Percentiles rank a stretch among this genome's conserved stretches.
These are phyloP conservation scores for Fusarium sp. DNA, from an alignment of 2,329 filamentous ascomycete genomes.

Conservation along the genomic window DNA sequence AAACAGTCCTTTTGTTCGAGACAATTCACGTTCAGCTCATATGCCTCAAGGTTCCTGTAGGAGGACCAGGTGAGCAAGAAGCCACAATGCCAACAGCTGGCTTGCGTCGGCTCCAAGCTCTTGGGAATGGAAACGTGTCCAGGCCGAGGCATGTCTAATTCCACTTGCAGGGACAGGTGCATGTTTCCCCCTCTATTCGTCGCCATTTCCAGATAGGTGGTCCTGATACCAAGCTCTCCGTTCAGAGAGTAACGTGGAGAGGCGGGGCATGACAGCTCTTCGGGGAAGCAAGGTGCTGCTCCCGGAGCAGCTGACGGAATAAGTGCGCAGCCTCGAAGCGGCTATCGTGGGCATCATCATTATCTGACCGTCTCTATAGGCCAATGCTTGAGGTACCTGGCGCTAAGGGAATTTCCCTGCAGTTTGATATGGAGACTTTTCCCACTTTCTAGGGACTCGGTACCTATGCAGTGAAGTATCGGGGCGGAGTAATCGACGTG, in stretches of 20 bases:
- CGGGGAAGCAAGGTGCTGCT: conserved; percentile 40
- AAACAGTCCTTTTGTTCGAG: neutral
- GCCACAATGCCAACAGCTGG: conserved; percentile 2
- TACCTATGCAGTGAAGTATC: conserved; percentile 14
- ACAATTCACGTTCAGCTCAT: neutral
- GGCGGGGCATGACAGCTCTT: conserved; percentile 34
- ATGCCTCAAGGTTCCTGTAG: neutral
- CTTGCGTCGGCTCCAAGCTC: conserved; percentile 17
- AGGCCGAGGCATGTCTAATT: neutral
- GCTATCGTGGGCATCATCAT: conserved; percentile 20
- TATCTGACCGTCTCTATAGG: conserved; percentile 27
- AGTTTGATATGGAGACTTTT: conserved; percentile 29
- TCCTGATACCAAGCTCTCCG: conserved; percentile 9
- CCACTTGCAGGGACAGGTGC: conserved; percentile 2
- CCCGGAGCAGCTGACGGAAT: conserved; percentile 36
- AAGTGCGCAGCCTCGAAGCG: conserved; percentile 38
- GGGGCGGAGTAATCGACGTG: conserved; percentile 21
- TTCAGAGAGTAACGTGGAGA: conserved; percentile 26
- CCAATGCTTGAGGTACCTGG: conserved; percentile 32
- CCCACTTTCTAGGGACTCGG: conserved; percentile 8
- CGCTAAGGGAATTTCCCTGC: conserved; percentile 36
- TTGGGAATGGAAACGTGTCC: conserved; percentile 26
- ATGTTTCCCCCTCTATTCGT: conserved; percentile 5
- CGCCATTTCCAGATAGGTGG: conserved; percentile 9
- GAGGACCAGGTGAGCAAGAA: neutral